Evolutionary conservation across 352 stramenopile genomes (phyloP).

Genomic region (Phytophthora meadii): DNA sequence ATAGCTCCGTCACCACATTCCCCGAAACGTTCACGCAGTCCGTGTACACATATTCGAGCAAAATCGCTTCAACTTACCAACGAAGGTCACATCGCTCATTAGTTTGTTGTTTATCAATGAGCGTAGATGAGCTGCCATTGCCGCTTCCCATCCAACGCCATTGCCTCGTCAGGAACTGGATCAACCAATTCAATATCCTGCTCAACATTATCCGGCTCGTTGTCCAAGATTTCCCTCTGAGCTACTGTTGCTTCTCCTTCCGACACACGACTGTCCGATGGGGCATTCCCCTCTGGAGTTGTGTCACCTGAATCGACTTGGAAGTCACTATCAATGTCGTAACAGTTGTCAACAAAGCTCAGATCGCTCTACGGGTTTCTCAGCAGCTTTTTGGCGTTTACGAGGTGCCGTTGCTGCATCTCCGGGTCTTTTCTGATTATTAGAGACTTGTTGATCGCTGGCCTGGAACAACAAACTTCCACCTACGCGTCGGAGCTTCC

Average conservation of each 20-base stretch:
- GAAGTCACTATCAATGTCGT: background rate
- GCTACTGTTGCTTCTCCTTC: background rate
- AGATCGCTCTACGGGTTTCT: background rate
- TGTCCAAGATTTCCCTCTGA: background rate
- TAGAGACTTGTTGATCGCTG: background rate
- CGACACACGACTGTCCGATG: background rate
- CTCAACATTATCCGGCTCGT: background rate
- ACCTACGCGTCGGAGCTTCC: conserved; percentile 5
- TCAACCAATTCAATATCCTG: background rate
- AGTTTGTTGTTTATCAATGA: conserved; percentile 77
- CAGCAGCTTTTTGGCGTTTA: conserved; percentile 8
- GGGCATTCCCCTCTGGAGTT: background rate
- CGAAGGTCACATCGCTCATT: conserved; percentile 86
- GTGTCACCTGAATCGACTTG: background rate
- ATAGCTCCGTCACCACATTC: conserved; percentile 92
- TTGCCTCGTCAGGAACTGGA: conserved; percentile 27
- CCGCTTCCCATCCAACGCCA: conserved; percentile 34
- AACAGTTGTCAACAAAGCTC: background rate
- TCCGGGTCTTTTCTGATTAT: background rate
- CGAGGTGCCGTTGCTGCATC: background rate
- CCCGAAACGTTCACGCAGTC: conserved; percentile 89
- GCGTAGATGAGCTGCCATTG: conserved; percentile 63
- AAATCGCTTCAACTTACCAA: conserved; percentile 55
- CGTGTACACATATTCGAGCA: conserved; percentile 96
- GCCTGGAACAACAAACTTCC: background rate